Evolutionary conservation across 2,329 filamentous ascomycete species (phyloP).

Genomic region (Colletotrichum liriopes): DNA sequence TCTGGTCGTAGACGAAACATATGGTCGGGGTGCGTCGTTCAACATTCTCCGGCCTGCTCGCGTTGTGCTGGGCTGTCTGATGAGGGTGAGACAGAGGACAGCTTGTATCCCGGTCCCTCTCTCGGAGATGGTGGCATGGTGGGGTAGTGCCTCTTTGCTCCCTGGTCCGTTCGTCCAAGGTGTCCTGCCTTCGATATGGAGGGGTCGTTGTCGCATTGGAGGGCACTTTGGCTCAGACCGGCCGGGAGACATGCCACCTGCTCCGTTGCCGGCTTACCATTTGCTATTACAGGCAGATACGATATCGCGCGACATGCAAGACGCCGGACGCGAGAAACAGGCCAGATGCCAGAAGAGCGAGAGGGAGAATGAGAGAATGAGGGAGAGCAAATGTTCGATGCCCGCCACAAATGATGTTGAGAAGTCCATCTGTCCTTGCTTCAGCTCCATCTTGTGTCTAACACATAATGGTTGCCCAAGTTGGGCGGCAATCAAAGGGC

Average conservation of each 20-base stretch:
- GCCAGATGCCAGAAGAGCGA: neutral
- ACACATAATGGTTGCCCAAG: neutral
- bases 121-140: constrained; percentile 44
- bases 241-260: constrained; percentile 45
- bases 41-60: constrained; percentile 8
- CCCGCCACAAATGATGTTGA: too few relatives aligned
- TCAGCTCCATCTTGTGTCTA: neutral
- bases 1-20: neutral
- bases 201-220: constrained; percentile 36
- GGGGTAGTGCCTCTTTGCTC: constrained; percentile 42
- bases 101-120: constrained; percentile 30
- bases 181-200: constrained; percentile 29
- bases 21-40: neutral
- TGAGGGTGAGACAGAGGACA: constrained; percentile 30
- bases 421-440: neutral
- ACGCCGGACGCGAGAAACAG: constrained; percentile 13
- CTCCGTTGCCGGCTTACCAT: constrained; percentile 47
- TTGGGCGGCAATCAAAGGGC: constrained; percentile 10
- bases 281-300: constrained; percentile 45
- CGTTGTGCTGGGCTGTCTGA: constrained; percentile 12
- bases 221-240: constrained; percentile 29
- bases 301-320: constrained; percentile 30
- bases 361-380: neutral
- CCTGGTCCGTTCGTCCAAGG: constrained; percentile 27
- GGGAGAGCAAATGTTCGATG: neutral